Evolutionary conservation across 1,284 basidiomycete genomes (phyloP), one percentile per base, ranked within the genome.

Genomic region (Apiotrichum montevideense): DNA sequence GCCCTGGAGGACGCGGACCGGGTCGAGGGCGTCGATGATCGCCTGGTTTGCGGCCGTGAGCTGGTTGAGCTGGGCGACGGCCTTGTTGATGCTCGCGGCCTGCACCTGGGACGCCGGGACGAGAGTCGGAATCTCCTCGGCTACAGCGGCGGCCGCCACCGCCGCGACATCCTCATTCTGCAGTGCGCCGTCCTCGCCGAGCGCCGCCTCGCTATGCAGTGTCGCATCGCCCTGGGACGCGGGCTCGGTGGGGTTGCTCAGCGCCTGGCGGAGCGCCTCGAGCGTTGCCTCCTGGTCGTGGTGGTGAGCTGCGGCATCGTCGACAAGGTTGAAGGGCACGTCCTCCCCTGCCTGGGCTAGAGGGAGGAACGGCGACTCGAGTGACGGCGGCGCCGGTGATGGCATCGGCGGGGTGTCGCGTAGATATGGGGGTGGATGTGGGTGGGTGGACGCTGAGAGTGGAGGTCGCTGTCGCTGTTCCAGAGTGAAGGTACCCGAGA

Each of bases 231-330:
- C n/a, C 39, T 46, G 43, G 35, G 29, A 43, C 11, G 40, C 34
- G 5, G 35, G 21, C 8, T 44, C 55, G 13, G 43, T 43, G 13
- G 53, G 44, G 9, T 57, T 51, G 13, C 61, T 61, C 54, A 71
- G 66, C 14, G 70, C 70, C 2, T 59, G 66, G 29, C 70, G 56
- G 3, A 71, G 58, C 11, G 68, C 70, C 51, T 67, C 70, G 40
- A 71, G 63, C 3, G 69, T 66, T 1, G 63, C 64, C 35, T 68
- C 69, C 39, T 55, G 54, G 39, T 63, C 62, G 15, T 64, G 63
- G 37, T 66, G 64, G 37, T 63, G 59, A 4, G 53, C 53, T 32
- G 47, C 21, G n/a, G 35, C 33, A 43, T 58, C 62, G 44, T 59
- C 57, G 14, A 59, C 57, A 34, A 63, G 51, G 34, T 58, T 54